A percentile compares a stretch with the other conserved stretches of the same genome.
Conservation (phyloP, 208 protist species). For the Lotmaria passim region DNA sequence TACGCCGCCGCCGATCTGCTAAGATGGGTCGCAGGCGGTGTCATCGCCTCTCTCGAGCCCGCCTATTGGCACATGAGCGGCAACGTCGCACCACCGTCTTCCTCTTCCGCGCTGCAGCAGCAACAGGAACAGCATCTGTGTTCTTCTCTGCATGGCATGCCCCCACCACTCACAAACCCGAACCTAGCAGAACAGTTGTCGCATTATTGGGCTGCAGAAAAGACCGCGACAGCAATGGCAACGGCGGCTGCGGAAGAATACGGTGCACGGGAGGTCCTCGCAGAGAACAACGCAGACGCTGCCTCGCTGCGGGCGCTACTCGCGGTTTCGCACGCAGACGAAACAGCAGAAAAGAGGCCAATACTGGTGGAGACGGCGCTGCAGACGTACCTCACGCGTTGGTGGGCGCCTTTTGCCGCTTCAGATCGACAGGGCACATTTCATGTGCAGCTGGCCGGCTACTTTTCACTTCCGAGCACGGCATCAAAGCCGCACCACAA, state of each 20-base stretch:
- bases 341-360: not conserved
- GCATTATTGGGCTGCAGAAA: not conserved
- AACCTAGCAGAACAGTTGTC: not conserved
- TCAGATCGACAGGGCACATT: not conserved
- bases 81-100: not conserved
- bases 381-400: slow-evolving; percentile 6
- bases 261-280: slow-evolving; percentile 25
- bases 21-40: slow-evolving; percentile 1
- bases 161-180: not conserved
- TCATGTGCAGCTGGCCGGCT: slow-evolving; percentile 11
- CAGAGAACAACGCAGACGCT: not conserved
- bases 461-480: slow-evolving; percentile 10
- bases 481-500: not conserved
- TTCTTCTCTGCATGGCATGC: not conserved
- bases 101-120: not conserved
- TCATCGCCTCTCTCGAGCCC: not conserved
- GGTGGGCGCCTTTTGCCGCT: slow-evolving; percentile 11
- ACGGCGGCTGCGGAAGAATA: slow-evolving; percentile 12
- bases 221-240: not conserved
- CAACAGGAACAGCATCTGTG: not conserved
- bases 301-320: not conserved
- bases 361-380: not conserved
- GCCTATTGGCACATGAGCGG: not conserved
- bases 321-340: not conserved
- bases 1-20: not conserved